phyloP scores from a whole-genome alignment of 441 rosid species.

The Rhodomyrtus psidioides region DNA sequence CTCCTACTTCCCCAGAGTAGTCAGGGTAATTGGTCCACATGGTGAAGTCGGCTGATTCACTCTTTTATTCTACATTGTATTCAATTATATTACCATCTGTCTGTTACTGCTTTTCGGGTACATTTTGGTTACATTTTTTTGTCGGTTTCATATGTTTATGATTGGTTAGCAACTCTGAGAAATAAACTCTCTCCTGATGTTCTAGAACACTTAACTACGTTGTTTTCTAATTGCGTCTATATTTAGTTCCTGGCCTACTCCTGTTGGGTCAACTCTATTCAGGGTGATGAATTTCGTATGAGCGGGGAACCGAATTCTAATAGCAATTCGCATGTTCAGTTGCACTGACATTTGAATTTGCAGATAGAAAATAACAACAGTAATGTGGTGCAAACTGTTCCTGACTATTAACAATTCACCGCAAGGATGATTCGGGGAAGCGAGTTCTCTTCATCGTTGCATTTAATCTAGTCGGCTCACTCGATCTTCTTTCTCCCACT shows the following conservation, averaged over 20 bases:
- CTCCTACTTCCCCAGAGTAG: slow-evolving; percentile 15
- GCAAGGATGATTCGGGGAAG: neutral
- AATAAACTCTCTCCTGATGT: neutral
- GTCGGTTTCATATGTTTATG: neutral
- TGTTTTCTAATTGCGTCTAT: neutral
- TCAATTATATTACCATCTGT: slow-evolving; percentile 7
- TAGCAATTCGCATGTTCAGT: neutral
- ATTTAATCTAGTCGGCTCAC: neutral
- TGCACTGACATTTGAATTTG: neutral
- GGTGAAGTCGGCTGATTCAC: neutral
- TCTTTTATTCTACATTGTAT: neutral
- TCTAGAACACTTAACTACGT: neutral
- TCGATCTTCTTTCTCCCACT: neutral
- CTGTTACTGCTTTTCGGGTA: slow-evolving; percentile 8
- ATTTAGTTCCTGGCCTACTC: neutral
- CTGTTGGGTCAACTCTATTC: neutral
- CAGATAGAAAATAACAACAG: neutral
- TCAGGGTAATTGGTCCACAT: slow-evolving; percentile 9
- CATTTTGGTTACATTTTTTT: slow-evolving; percentile 1
- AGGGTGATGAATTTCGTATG: neutral
- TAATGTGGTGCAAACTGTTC: neutral
- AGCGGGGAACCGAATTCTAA: neutral
- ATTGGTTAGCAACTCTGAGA: slow-evolving; percentile 4
- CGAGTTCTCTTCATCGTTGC: neutral
- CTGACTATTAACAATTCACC: neutral